A percentile compares a stretch with the other conserved stretches of the same genome.
Conservation (phyloP, 345 rosid genomes). For the Rhodamnia rubescens region DNA sequence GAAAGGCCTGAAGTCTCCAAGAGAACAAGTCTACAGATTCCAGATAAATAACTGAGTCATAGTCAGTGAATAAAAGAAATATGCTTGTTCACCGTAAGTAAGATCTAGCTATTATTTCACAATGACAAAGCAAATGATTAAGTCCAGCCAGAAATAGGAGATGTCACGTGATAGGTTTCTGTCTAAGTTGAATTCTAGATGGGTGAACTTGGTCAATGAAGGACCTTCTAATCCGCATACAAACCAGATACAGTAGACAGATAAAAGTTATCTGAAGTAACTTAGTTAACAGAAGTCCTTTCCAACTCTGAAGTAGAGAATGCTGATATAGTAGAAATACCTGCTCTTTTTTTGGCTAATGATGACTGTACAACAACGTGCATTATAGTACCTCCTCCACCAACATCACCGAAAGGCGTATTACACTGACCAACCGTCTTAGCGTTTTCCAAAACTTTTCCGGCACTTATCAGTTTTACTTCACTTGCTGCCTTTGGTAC, state of each 20-base stretch:
- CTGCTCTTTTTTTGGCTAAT: constrained; percentile 54
- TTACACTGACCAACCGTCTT: constrained; percentile 84
- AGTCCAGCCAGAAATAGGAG: background rate
- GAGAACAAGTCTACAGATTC: background rate
- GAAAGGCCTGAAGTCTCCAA: background rate
- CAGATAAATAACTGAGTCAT: background rate
- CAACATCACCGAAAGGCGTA: constrained; percentile 56
- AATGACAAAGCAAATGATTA: background rate
- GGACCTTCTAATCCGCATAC: background rate
- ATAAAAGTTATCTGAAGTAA: background rate
- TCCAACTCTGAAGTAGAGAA: background rate
- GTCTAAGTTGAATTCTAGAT: background rate
- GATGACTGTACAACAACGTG: constrained; percentile 92
- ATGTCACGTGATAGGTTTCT: background rate
- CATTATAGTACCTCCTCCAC: constrained; percentile 57
- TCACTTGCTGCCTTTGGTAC: constrained; percentile 70
- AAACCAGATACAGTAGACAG: background rate
- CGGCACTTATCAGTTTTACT: constrained; percentile 78
- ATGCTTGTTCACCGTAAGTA: background rate
- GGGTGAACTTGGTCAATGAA: background rate
- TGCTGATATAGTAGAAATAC: constrained; percentile 10
- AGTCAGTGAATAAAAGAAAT: background rate
- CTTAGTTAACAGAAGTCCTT: background rate
- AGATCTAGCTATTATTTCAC: background rate
- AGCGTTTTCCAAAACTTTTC: constrained; percentile 77